phyloP scores from a whole-genome alignment of 2,329 filamentous ascomycete species.

The Xylariaceae sp. region DNA sequence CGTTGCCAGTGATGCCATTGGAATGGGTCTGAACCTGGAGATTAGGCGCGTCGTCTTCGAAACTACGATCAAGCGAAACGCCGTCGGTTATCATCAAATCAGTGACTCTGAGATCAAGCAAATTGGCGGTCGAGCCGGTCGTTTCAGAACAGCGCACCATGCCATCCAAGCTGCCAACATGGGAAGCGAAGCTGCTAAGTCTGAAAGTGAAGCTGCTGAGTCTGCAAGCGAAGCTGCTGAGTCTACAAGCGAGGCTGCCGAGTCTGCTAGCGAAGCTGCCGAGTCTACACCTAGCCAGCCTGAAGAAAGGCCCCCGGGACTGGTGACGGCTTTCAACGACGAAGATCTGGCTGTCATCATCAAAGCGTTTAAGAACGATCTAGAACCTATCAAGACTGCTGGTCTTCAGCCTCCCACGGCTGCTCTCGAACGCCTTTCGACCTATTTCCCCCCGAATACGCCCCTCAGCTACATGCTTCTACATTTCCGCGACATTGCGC shows the following conservation, averaged over 20 bases:
- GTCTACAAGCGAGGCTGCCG: too few species aligned
- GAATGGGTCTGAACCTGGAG: conserved; percentile 92
- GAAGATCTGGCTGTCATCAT: conserved; percentile 61
- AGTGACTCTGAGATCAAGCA: conserved; percentile 80
- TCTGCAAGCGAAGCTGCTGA: too few species aligned
- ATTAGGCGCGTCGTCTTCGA: conserved; percentile 91
- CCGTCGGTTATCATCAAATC: conserved; percentile 51
- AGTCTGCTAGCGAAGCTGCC: conserved; percentile 1
- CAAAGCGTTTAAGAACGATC: conserved; percentile 57
- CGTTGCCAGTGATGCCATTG: conserved; percentile 91
- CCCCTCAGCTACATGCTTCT: conserved; percentile 79
- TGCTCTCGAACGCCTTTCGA: conserved; percentile 66
- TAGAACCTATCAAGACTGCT: conserved; percentile 62
- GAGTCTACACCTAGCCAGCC: neutral
- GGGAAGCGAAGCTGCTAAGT: conserved; percentile 16
- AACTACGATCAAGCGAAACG: conserved; percentile 66
- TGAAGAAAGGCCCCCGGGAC: conserved; percentile 45
- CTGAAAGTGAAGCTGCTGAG: too few species aligned
- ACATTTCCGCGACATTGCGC: conserved; percentile 65
- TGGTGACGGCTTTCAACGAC: conserved; percentile 72
- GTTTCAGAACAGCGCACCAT: conserved; percentile 69
- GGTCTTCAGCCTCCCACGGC: conserved; percentile 67
- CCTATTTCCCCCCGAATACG: conserved; percentile 74
- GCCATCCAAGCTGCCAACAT: conserved; percentile 32
- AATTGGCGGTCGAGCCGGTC: conserved; percentile 86